Conservation (phyloP, 2,329 filamentous ascomycete genomes). For the Phoma sp. region DNA sequence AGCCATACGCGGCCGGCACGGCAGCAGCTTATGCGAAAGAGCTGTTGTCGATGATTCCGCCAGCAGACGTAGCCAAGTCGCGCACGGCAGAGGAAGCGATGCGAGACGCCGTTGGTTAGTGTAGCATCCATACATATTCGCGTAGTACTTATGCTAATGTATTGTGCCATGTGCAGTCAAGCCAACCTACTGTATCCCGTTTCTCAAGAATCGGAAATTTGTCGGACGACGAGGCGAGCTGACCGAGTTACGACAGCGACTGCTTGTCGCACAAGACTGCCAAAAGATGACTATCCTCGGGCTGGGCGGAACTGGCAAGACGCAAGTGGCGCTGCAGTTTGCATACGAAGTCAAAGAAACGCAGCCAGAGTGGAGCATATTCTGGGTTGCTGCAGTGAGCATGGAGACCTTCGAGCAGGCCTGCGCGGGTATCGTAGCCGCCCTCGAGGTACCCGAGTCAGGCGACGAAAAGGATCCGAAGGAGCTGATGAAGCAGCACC, state of each 20-base stretch:
- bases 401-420: slow-evolving; percentile 30
- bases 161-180: not conserved
- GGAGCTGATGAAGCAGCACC: slow-evolving; percentile 24
- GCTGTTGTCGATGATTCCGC: not conserved
- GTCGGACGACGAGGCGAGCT: slow-evolving; percentile 34
- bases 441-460: slow-evolving; percentile 17
- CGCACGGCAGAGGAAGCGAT: not conserved
- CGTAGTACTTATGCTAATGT: not conserved
- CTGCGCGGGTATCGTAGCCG: slow-evolving; percentile 15
- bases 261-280: slow-evolving; percentile 29
- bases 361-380: slow-evolving; percentile 23
- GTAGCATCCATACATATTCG: not conserved
- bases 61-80: not conserved
- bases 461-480: slow-evolving; percentile 24
- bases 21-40: not conserved
- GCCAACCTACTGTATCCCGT: slow-evolving; percentile 25
- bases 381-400: slow-evolving; percentile 30
- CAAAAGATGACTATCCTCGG: slow-evolving; percentile 35
- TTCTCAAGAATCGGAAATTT: slow-evolving; percentile 34
- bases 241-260: slow-evolving; percentile 27
- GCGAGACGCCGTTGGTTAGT: not conserved
- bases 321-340: slow-evolving; percentile 40
- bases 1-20: not conserved
- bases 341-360: slow-evolving; percentile 30
- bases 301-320: slow-evolving; percentile 42